phyloP scores from a whole-genome alignment of 2,329 filamentous ascomycete species.

The Diaporthe sp. region DNA sequence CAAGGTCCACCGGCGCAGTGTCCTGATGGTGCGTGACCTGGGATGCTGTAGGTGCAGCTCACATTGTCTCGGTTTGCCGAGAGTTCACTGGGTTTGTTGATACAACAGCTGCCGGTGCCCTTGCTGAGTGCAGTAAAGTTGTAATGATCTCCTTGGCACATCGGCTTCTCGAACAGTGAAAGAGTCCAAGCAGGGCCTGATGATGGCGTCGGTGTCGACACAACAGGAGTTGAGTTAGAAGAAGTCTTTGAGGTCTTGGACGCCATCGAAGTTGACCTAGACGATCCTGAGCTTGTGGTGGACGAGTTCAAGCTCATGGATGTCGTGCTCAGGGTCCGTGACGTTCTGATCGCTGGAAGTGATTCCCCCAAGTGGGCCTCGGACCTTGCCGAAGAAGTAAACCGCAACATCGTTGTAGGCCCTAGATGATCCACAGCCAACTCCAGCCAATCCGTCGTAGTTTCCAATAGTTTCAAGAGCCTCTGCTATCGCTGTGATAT shows the following conservation, averaged over 20 bases:
- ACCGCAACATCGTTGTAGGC: background rate
- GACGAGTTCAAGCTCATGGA: background rate
- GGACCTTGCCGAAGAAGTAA: constrained; percentile 22
- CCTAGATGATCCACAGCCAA: background rate
- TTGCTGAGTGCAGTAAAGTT: background rate
- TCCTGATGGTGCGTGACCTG: background rate
- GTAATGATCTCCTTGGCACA: background rate
- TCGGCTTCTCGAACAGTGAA: background rate
- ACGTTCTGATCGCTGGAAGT: background rate
- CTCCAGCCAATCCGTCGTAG: background rate
- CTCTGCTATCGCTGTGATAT: constrained; percentile 7
- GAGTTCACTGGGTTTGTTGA: background rate
- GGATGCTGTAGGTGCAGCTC: background rate
- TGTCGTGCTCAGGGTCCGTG: background rate
- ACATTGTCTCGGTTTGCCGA: background rate
- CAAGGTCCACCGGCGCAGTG: background rate
- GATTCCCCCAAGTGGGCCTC: background rate
- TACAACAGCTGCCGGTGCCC: background rate
- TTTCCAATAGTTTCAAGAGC: background rate
- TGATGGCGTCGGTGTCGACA: background rate
- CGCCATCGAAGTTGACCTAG: background rate
- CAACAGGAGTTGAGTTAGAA: background rate
- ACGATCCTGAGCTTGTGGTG: background rate
- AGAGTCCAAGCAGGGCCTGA: background rate
- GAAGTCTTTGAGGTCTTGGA: background rate